These are phyloP conservation scores for Teratosphaeria gauchensis DNA, from an alignment of 2,329 filamentous ascomycete genomes.

Conservation along the genomic window DNA sequence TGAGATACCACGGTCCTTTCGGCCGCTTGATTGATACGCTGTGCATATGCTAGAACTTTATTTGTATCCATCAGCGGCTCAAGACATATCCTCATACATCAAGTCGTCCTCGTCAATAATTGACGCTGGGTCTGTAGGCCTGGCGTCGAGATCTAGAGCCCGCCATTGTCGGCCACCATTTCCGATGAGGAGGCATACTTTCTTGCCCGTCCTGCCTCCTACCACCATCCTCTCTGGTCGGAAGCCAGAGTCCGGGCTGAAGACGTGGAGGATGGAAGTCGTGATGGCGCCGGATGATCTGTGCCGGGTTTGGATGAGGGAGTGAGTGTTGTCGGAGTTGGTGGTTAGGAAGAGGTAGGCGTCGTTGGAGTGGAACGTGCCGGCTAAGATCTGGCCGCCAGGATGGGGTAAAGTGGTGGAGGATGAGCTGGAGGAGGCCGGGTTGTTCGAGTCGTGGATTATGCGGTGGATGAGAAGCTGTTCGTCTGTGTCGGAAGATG, in stretches of 20 bases:
- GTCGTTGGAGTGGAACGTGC: conserved; percentile 3
- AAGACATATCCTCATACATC: not conserved
- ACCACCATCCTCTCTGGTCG: conserved; percentile 42
- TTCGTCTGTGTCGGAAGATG: not conserved
- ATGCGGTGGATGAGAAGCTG: not conserved
- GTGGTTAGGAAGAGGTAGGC: not conserved
- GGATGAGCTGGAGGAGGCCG: not conserved
- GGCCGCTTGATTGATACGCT: too few species aligned
- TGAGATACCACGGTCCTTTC: not conserved
- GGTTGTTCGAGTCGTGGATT: not conserved
- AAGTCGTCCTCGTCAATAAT: not conserved
- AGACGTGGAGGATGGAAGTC: not conserved
- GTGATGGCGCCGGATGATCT: conserved; percentile 33
- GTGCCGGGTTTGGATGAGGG: conserved; percentile 25
- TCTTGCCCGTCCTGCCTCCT: conserved; percentile 45
- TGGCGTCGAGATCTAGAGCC: conserved; percentile 41
- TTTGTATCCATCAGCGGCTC: not conserved
- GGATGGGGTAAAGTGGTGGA: not conserved
- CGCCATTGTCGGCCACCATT: conserved; percentile 45
- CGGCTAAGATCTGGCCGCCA: not conserved
- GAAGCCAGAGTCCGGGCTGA: conserved; percentile 25
- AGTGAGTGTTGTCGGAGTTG: not conserved
- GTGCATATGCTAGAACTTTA: not conserved
- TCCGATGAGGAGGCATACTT: conserved; percentile 47
- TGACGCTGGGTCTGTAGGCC: not conserved